Evolutionary conservation across 2,329 filamentous ascomycete genomes (phyloP), one percentile per base, ranked within the genome.

Genomic region (Trichoderma sp.): DNA sequence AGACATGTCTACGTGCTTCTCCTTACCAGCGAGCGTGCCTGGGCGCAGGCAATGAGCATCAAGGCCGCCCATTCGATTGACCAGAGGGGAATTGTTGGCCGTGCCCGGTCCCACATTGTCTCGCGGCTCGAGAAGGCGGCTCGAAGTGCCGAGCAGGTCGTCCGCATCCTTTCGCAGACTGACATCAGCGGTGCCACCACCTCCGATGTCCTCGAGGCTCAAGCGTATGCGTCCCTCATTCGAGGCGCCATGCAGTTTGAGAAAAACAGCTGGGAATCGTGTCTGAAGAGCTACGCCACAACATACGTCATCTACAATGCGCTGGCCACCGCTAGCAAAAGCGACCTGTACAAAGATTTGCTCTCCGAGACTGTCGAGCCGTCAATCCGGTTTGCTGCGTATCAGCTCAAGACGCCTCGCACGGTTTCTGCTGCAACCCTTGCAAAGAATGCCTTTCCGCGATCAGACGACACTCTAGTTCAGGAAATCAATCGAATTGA

Each of bases 31-130:
- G 96, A 99, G 82, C 88, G 96, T 72, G 93, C 94, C 63, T 98
- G 94, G 93, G 95, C 96, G 46, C 91, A 97, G 79, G 95, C 94
- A 69, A 96, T 98, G 94, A 89, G 91, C 77, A 93, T 97, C 86
- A 97, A 97, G 81, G 87, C 93, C 4, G 84, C 88, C 24, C 93
- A 96, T 77, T 88, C 92, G 49, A 87, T 91, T 74, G 93, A 96
- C 74, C 89, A 90, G 70, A 92, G 93, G 79, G 90, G 90, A 59
- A 91, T 97, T 72, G 87, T 90, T 32, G 91, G 94, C 70, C 89
- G 91, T 64, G 91, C 92, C 21, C 90, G 94, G 76, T 91, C 91
- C 65, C 95, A 99, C 79, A 96, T 98, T 49, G 88, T 96, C 68
- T 97, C 94, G 16, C 89, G 94, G 65, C 84, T 98, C 51, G 87